Base-by-base conservation (phyloP, 1,139 yeast species). In the Pichia sp. region DNA sequence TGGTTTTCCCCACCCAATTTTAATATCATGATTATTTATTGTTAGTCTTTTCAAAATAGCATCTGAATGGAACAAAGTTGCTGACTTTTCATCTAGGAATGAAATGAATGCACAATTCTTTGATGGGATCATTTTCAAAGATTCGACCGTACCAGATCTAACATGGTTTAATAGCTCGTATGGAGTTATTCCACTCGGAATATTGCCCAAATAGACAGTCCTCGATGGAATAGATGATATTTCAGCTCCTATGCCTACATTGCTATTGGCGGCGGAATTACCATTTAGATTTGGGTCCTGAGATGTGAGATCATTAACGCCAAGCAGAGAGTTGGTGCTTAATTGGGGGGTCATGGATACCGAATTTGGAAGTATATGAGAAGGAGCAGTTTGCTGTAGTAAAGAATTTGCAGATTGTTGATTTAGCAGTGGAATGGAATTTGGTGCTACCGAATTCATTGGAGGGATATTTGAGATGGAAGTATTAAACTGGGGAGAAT, bases 191-290 rank as follows among this genome's bases (percentile, higher is more conserved):
- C 86, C 89, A n/a, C 78, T 72, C 0, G 98, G 97, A 47, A 93
- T 80, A 67, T 90, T 90, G 11, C 97, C 97, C 63, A 93, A 75
- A 68, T 90, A 90, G 8, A 93, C 96, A 0, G 98, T 90, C 67
- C 97, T 80, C 19, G 90, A 84, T 34, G 90, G 87, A 31, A 51
- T 43, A 16, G 36, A 32, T 13, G 59, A 51, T 4, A 49, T 41
- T 31, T 56, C 52, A 29, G 51, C 36, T n/a, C 48, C 41, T n/a
- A 45, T 29, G 26, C 15, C 41, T 10, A 45, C 36, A 23, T 15
- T 15, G 36, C n/a, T 50, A 26, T 10, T 19, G 23, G 11, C 32
- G 5, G 32, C 43, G 31, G 29, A 16, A 13, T 38, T 42, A 11
- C 16, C 38, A 29, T 31, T 51, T 29, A 16, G 34, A 23, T 45